A percentile compares a stretch with the other conserved stretches of the same genome.
Conservation (phyloP, 73 alveolate species). For the Blepharisma stoltei region DNA sequence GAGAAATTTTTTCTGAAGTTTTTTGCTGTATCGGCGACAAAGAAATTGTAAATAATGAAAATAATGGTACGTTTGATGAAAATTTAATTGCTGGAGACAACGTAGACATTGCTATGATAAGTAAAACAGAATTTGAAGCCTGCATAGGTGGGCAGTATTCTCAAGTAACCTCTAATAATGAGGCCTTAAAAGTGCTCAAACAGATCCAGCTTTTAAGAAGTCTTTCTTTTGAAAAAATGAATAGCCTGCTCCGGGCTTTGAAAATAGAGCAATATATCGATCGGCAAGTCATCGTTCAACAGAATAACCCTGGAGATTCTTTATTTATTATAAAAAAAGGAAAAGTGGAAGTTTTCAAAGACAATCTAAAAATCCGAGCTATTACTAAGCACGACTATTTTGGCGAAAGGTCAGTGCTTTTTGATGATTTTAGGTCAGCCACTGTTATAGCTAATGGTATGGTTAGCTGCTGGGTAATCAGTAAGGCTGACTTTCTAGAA, state of each 20-base stretch:
- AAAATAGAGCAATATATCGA: not conserved
- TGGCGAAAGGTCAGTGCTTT: slow-evolving; percentile 24
- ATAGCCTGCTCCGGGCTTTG: not conserved
- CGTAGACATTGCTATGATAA: not conserved
- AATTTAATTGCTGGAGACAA: not conserved
- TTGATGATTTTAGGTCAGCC: slow-evolving; percentile 29
- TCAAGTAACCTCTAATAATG: not conserved
- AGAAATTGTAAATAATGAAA: not conserved
- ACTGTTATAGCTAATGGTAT: slow-evolving; percentile 35
- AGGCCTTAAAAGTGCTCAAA: not conserved
- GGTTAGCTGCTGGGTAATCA: slow-evolving; percentile 39
- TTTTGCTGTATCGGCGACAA: not conserved
- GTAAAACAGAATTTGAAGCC: slow-evolving; percentile 8
- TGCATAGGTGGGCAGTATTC: not conserved
- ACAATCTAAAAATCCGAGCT: not conserved
- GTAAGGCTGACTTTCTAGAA: slow-evolving; percentile 51
- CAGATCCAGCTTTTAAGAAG: not conserved
- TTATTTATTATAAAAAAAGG: slow-evolving; percentile 25
- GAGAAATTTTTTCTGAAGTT: not conserved
- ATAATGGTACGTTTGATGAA: slow-evolving; percentile 6
- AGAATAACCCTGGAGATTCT: slow-evolving; percentile 11
- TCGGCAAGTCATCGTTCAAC: slow-evolving; percentile 3
- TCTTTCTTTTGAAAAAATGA: not conserved
- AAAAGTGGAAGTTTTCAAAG: slow-evolving; percentile 23
- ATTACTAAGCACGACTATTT: slow-evolving; percentile 31